Conservation (phyloP, 352 stramenopile genomes). For the Albugo laibachii region DNA sequence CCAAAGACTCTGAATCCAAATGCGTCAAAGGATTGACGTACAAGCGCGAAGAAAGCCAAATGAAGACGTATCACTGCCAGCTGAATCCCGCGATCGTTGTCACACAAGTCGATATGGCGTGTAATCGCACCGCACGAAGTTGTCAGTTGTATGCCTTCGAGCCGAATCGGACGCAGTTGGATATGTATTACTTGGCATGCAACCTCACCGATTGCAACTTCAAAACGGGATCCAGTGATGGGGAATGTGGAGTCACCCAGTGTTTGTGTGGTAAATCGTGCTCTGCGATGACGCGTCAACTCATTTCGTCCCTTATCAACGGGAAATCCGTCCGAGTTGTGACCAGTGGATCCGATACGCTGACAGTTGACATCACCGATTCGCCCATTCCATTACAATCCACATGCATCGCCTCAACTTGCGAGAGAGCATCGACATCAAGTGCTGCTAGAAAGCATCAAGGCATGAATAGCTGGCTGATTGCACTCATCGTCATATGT, state of each 20-base stretch:
- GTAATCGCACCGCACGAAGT: conserved; percentile 23
- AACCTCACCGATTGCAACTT: conserved; percentile 26
- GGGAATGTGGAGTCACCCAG: conserved; percentile 9
- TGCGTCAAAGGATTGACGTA: conserved; percentile 34
- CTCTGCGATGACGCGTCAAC: conserved; percentile 30
- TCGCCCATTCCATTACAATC: conserved; percentile 43
- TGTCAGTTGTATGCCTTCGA: conserved; percentile 56
- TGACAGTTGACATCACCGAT: conserved; percentile 49
- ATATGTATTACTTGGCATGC: conserved; percentile 27
- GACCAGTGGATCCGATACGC: conserved; percentile 19
- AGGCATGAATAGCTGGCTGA: no score
- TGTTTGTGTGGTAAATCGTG: conserved; percentile 43
- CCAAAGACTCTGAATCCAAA: conserved; percentile 8
- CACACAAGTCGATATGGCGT: conserved; percentile 40
- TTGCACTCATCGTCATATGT: no score
- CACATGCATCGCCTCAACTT: conserved; percentile 39
- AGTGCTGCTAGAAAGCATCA: no score
- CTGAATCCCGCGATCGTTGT: conserved; percentile 27
- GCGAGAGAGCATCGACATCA: conserved; percentile 13
- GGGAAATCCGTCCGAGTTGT: conserved; percentile 37
- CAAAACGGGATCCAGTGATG: conserved; percentile 20
- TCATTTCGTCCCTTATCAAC: conserved; percentile 40
- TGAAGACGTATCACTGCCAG: conserved; percentile 53
- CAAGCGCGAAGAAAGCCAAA: conserved; percentile 11
- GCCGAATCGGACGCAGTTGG: conserved; percentile 15